Evolutionary conservation across 768 basidiomycete species (phyloP), one percentile per base, ranked within the genome.

Genomic region (Tylopilus rubrobrunneus): DNA sequence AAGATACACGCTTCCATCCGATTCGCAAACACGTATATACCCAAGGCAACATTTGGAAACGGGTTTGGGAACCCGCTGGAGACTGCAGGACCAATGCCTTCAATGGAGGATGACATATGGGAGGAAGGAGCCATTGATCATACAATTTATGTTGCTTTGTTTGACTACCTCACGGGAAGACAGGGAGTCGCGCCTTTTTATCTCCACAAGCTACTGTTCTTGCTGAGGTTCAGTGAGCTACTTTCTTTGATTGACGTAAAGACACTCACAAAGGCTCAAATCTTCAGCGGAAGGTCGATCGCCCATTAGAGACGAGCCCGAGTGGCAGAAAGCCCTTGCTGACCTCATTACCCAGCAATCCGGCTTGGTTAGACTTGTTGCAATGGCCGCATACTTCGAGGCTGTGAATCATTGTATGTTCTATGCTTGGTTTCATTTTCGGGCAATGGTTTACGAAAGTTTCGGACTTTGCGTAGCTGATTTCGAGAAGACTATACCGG

Each of bases 1-100:
- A 53, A 43, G 46, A 53, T 53, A 53, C 52, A 53, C 17, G 52
- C 52, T 7, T 53, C 52, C 4, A 31, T 53, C 25, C 52, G 46
- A 34, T 42, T 42, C 3, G 52, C 52, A 28, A 53, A 48, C 15
- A 53, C 40, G 9, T 53, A 53, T 36, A 48, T 53, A 48, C 52
- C 52, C n/a, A 53, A 53, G 41, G 52, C 52, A 28, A 53, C 52
- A 7, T 53, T 53, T 36, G 52, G 52, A 14, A 53, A 53, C 28
- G 52, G 52, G n/a, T 53, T 48, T 21, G 52, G 52, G 27, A 53
- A 53, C 23, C 52, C 52, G 4, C 25, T 53, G 1, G 52, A 53
- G 33, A 53, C 52, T 4, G 52, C 52, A 12, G 52, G 52, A 11
- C 52, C 52, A 14, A 48, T 53, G 25, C 52, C 31, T 41, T 47